Percentiles rank a stretch among this genome's conserved stretches.
Conservation (phyloP, 1,284 basidiomycete species). For the Mycosarcoma maydis region DNA sequence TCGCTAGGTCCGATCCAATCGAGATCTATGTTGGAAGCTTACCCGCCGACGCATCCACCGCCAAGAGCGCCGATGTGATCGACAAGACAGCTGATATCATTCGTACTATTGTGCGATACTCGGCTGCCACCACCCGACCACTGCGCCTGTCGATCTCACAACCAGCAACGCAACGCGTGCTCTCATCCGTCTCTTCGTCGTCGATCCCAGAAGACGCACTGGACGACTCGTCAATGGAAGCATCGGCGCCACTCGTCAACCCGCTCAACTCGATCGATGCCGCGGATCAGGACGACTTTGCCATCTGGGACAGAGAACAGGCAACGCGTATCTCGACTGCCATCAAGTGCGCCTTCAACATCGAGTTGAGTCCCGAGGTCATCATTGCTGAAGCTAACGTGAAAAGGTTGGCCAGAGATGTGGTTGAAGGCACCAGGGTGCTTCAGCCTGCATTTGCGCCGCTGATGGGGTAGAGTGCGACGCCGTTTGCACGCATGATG, state of each 20-base stretch:
- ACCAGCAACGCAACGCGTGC: neutral
- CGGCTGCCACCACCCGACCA: slow-evolving; percentile 12
- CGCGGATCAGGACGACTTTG: slow-evolving; percentile 87
- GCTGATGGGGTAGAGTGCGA: slow-evolving; percentile 15
- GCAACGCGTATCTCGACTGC: slow-evolving; percentile 84
- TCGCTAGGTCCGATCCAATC: slow-evolving; percentile 81
- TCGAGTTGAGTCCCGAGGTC: slow-evolving; percentile 88
- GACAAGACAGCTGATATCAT: slow-evolving; percentile 72
- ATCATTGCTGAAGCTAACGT: slow-evolving; percentile 93
- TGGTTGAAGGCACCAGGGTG: slow-evolving; percentile 82
- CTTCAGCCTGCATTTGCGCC: slow-evolving; percentile 62
- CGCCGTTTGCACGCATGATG: neutral
- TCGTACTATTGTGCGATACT: slow-evolving; percentile 72
- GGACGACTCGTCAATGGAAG: too few species aligned
- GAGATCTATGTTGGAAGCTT: slow-evolving; percentile 85
- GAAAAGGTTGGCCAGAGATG: slow-evolving; percentile 77
- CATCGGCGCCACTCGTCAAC: too few species aligned
- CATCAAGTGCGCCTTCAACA: slow-evolving; percentile 81
- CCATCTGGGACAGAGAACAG: slow-evolving; percentile 88
- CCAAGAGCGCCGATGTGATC: slow-evolving; percentile 71
- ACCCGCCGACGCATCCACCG: slow-evolving; percentile 70
- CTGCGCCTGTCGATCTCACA: slow-evolving; percentile 22
- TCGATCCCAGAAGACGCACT: neutral
- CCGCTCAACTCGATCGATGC: too few species aligned
- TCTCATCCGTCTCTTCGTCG: neutral